A percentile compares a stretch with the other conserved stretches of the same genome.
Evolutionary conservation across 768 basidiomycete species (phyloP).

Genomic region (Rhizopogon rudus): DNA sequence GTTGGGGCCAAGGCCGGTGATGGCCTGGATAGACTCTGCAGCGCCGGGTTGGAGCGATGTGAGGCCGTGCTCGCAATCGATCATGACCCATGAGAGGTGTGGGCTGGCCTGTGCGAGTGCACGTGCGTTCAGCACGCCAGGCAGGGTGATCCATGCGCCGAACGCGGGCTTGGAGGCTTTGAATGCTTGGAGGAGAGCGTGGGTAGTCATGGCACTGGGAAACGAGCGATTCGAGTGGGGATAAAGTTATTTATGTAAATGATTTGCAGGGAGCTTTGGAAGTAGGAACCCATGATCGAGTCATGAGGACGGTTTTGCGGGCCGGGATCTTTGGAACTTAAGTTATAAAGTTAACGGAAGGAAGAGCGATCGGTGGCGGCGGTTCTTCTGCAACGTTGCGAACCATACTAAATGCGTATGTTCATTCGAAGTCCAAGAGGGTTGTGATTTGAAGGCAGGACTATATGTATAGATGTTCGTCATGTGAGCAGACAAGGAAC

Average conservation of each 20-base stretch:
- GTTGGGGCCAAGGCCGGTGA: slow-evolving; percentile 37
- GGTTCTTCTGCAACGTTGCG: no score
- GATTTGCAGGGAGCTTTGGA: neutral
- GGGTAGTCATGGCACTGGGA: slow-evolving; percentile 38
- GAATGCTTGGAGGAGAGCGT: slow-evolving; percentile 50
- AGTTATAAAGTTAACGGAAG: no score
- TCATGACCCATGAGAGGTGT: slow-evolving; percentile 55
- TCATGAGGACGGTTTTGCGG: slow-evolving; percentile 1
- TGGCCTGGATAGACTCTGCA: slow-evolving; percentile 50
- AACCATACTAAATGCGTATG: no score
- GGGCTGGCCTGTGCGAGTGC: slow-evolving; percentile 51
- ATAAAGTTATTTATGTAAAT: no score
- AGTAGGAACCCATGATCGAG: neutral
- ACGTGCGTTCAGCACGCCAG: slow-evolving; percentile 54
- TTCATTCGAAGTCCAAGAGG: no score
- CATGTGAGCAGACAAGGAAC: no score
- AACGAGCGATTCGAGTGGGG: neutral
- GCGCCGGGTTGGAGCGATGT: slow-evolving; percentile 50
- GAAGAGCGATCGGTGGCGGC: no score
- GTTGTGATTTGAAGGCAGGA: no score
- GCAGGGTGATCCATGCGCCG: slow-evolving; percentile 61
- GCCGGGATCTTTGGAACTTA: neutral
- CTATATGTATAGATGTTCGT: no score
- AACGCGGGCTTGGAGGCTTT: slow-evolving; percentile 56
- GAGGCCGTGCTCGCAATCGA: slow-evolving; percentile 70